Percentiles rank a stretch among this genome's conserved stretches.
These are phyloP conservation scores for Acorus gramineus DNA, from an alignment of 106 monocot species.

Conservation along the genomic window DNA sequence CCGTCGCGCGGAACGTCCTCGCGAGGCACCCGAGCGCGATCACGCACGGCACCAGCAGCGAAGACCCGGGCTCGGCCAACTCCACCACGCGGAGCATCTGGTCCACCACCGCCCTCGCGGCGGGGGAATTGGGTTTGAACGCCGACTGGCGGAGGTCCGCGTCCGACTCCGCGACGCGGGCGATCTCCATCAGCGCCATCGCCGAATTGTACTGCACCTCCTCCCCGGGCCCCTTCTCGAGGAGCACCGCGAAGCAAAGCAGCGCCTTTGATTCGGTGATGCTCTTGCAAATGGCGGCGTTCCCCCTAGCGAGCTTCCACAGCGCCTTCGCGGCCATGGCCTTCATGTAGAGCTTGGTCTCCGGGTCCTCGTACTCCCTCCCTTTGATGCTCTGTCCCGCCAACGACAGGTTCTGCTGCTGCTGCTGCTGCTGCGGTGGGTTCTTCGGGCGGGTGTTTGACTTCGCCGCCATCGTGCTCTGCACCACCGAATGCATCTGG, in stretches of 20 bases:
- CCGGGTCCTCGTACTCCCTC: slow-evolving; percentile 46
- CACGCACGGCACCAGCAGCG: slow-evolving; percentile 16
- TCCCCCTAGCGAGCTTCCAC: slow-evolving; percentile 36
- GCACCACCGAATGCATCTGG: too few relatives aligned
- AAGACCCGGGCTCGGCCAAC: background rate
- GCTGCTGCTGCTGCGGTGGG: too few relatives aligned
- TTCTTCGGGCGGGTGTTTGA: too few relatives aligned
- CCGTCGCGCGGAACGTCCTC: slow-evolving; percentile 12
- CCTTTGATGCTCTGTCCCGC: slow-evolving; percentile 5
- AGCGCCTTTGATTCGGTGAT: slow-evolving; percentile 63
- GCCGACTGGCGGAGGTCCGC: slow-evolving; percentile 51
- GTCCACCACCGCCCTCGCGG: slow-evolving; percentile 40
- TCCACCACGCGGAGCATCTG: slow-evolving; percentile 43
- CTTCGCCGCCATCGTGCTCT: too few relatives aligned
- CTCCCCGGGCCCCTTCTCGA: slow-evolving; percentile 18
- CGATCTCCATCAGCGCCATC: slow-evolving; percentile 49
- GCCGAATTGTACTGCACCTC: slow-evolving; percentile 47
- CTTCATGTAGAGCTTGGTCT: slow-evolving; percentile 38
- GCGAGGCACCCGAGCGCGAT: slow-evolving; percentile 13
- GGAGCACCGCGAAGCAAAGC: slow-evolving; percentile 46
- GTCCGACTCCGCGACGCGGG: slow-evolving; percentile 34
- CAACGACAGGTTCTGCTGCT: too few relatives aligned
- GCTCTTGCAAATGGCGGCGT: slow-evolving; percentile 37
- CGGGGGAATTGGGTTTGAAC: slow-evolving; percentile 52
- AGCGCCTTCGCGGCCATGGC: slow-evolving; percentile 36